These are phyloP conservation scores for Barbarea vulgaris DNA, from an alignment of 345 rosid species.

Conservation along the genomic window DNA sequence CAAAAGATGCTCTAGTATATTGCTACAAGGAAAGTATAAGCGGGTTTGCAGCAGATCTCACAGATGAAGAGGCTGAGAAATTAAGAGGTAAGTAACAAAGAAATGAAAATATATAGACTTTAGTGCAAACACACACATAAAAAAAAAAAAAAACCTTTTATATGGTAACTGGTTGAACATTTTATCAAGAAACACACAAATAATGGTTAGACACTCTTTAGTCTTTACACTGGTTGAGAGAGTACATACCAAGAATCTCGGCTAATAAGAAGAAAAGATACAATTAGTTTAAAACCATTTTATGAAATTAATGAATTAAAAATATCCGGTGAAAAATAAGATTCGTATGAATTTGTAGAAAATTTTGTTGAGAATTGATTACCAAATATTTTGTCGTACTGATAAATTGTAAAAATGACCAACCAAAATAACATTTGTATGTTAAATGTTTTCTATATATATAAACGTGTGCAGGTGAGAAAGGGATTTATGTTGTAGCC, in stretches of 20 bases:
- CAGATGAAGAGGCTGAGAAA: constrained; percentile 25
- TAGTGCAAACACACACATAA: neutral
- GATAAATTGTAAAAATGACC: neutral
- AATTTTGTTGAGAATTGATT: neutral
- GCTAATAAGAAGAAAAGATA: neutral
- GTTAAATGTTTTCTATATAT: neutral
- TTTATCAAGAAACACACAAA: too few relatives aligned
- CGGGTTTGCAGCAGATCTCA: constrained; percentile 34
- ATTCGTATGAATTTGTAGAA: neutral
- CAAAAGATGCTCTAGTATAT: neutral
- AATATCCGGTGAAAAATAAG: neutral
- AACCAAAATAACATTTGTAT: neutral
- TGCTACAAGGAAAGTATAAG: constrained; percentile 15
- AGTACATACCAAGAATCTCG: neutral
- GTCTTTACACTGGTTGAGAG: too few relatives aligned
- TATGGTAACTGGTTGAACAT: neutral
- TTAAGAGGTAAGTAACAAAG: constrained; percentile 16
- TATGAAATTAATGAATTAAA: neutral
- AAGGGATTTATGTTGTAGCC: neutral
- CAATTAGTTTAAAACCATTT: neutral
- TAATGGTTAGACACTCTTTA: neutral
- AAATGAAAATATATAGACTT: neutral
- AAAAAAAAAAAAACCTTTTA: too few relatives aligned
- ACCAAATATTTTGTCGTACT: neutral
- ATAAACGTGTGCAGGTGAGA: constrained; percentile 18